Conservation (phyloP, 208 protist genomes). For the Acanthamoeba sp. region DNA sequence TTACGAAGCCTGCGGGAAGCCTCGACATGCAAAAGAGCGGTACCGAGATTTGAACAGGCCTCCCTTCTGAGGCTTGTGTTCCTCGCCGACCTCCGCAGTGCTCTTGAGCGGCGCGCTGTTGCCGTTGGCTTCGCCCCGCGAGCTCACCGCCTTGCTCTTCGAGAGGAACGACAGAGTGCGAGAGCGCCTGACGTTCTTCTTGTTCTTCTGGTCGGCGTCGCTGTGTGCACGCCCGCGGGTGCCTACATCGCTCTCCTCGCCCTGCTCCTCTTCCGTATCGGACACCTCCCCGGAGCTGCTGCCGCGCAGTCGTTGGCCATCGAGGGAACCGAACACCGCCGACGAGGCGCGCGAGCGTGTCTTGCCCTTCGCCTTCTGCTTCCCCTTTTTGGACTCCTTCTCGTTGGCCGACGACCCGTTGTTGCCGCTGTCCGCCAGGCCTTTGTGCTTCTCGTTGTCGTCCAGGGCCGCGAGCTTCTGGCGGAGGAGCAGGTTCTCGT, state of each 20-base stretch:
- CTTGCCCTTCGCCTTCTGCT: not conserved
- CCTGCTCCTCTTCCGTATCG: too few species aligned
- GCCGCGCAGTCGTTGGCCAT: not conserved
- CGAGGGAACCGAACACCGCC: not conserved
- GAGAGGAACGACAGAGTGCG: constrained; percentile 23
- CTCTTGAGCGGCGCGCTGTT: not conserved
- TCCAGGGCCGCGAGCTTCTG: not conserved
- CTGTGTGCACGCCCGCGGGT: not conserved
- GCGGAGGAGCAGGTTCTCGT: not conserved
- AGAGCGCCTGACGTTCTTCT: not conserved
- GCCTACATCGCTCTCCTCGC: too few species aligned
- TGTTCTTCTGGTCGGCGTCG: not conserved
- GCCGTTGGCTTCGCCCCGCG: not conserved
- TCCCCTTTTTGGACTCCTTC: not conserved
- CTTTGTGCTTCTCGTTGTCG: not conserved
- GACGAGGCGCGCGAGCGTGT: not conserved
- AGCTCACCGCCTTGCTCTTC: not conserved
- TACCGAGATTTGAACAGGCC: not conserved
- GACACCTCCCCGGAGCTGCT: too few species aligned
- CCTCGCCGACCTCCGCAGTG: not conserved
- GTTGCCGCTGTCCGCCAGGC: not conserved
- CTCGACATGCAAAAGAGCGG: not conserved
- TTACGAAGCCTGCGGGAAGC: too few species aligned
- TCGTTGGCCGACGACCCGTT: not conserved
- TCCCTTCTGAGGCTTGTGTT: not conserved